Evolutionary conservation across 805 yeast genomes (phyloP).

Genomic region (Yarrowia yakushimensis): DNA sequence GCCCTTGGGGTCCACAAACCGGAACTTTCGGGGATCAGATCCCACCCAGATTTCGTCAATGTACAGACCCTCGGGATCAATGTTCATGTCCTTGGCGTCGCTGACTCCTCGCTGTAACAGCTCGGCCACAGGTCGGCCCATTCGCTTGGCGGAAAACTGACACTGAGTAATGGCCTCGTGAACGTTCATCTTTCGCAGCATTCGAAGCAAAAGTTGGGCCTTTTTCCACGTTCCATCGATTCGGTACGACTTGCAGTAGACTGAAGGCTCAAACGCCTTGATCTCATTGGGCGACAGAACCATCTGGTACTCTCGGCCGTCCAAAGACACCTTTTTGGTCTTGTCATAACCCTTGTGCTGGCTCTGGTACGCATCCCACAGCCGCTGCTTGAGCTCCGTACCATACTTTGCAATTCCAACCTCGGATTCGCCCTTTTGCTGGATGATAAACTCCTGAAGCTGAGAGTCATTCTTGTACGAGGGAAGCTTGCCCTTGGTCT

Average conservation of each 20-base stretch:
- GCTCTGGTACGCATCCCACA: slow-evolving; percentile 9
- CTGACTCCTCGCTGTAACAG: slow-evolving; percentile 67
- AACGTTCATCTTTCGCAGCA: slow-evolving; percentile 66
- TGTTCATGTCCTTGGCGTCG: slow-evolving; percentile 60
- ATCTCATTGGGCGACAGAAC: slow-evolving; percentile 61
- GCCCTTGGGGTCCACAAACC: slow-evolving; percentile 77
- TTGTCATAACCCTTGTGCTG: slow-evolving; percentile 58
- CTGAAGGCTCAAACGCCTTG: slow-evolving; percentile 79
- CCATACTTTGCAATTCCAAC: background rate
- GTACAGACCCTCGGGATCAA: slow-evolving; percentile 60
- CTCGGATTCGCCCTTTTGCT: slow-evolving; percentile 2
- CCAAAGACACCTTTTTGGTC: slow-evolving; percentile 47
- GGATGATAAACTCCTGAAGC: background rate
- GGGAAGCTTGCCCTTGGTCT: background rate
- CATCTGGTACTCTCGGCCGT: slow-evolving; percentile 52
- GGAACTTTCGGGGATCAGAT: slow-evolving; percentile 72
- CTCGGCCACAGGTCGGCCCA: slow-evolving; percentile 74
- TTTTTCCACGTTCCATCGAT: slow-evolving; percentile 86
- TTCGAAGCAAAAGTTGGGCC: slow-evolving; percentile 73
- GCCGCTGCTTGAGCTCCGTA: slow-evolving; percentile 10
- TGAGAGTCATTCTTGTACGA: background rate
- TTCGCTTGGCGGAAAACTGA: slow-evolving; percentile 77
- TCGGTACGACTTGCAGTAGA: slow-evolving; percentile 76
- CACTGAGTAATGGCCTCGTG: slow-evolving; percentile 85
- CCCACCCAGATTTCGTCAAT: slow-evolving; percentile 88